A percentile compares a stretch with the other conserved stretches of the same genome.
Evolutionary conservation across 139 green algal genomes (phyloP).

Genomic region (Chlorokybus atmophyticus): DNA sequence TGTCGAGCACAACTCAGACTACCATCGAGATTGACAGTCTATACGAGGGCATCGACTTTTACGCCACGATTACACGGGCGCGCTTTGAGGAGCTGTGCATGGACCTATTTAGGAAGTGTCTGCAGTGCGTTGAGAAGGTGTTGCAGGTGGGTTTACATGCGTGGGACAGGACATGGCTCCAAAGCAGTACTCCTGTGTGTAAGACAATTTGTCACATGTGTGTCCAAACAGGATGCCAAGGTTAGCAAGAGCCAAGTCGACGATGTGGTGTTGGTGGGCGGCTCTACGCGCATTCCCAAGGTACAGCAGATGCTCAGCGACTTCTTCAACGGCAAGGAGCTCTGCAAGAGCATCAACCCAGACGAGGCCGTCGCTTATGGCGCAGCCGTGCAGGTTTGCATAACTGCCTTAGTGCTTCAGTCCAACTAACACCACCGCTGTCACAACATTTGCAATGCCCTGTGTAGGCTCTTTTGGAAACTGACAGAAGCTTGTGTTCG

Average conservation of each 20-base stretch:
- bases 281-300: slow-evolving; percentile 91
- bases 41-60: slow-evolving; percentile 95
- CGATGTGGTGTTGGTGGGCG: slow-evolving; percentile 83
- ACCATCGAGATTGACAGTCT: slow-evolving; percentile 94
- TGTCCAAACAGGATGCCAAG: slow-evolving; percentile 69
- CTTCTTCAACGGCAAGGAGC: slow-evolving; percentile 98
- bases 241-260: slow-evolving; percentile 67
- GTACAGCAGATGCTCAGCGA: slow-evolving; percentile 87
- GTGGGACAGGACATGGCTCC: too few species aligned
- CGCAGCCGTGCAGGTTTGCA: slow-evolving; percentile 84
- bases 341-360: slow-evolving; percentile 97
- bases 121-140: slow-evolving; percentile 91
- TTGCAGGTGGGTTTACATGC: too few species aligned
- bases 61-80: slow-evolving; percentile 85
- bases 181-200: too few species aligned
- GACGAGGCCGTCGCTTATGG: slow-evolving; percentile 98
- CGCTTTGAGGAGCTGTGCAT: slow-evolving; percentile 98
- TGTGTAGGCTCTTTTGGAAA: too few species aligned
- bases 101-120: slow-evolving; percentile 98
- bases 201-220: too few species aligned
- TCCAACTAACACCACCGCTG: slow-evolving; percentile 4
- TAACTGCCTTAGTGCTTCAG: too few species aligned
- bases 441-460: too few species aligned
- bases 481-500: too few species aligned
- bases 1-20: slow-evolving; percentile 75